A percentile compares a stretch with the other conserved stretches of the same genome.
phyloP scores from a whole-genome alignment of 257 asterid genomes.

The Solanum raphanifolium region DNA sequence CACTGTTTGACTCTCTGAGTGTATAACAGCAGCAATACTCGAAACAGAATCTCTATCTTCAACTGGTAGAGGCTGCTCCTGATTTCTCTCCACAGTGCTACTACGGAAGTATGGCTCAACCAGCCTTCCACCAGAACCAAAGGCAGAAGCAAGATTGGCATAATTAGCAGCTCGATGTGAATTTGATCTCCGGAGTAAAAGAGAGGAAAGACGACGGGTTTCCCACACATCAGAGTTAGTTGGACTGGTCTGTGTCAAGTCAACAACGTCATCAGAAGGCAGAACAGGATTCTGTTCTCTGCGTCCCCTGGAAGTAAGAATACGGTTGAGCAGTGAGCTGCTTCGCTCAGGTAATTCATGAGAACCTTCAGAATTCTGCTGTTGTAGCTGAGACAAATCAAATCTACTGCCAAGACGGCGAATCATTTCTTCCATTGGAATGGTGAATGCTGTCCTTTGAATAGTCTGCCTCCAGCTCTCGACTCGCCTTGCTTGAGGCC shows the following conservation, averaged over 20 bases:
- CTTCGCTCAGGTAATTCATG: conserved; percentile 68
- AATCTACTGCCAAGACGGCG: conserved; percentile 53
- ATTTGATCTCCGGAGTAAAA: conserved; percentile 51
- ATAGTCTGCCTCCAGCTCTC: conserved; percentile 85
- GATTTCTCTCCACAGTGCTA: conserved; percentile 35
- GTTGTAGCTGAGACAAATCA: conserved; percentile 32
- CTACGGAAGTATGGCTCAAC: conserved; percentile 54
- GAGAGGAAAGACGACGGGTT: conserved; percentile 39
- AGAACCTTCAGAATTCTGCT: conserved; percentile 25
- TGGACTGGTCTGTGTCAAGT: conserved; percentile 47
- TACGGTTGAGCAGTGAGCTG: conserved; percentile 50
- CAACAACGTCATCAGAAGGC: conserved; percentile 46
- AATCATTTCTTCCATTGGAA: conserved; percentile 83
- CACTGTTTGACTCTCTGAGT: conserved; percentile 87
- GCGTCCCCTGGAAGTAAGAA: conserved; percentile 74
- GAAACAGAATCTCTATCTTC: conserved; percentile 91
- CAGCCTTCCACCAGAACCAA: conserved; percentile 48
- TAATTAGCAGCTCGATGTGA: conserved; percentile 49
- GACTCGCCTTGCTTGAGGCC: conserved; percentile 63
- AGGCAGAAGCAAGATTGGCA: conserved; percentile 19
- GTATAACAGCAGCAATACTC: conserved; percentile 96
- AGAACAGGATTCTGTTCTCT: conserved; percentile 42
- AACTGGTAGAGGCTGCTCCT: conserved; percentile 35
- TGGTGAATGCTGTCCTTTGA: conserved; percentile 51
- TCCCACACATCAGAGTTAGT: conserved; percentile 36